phyloP scores from a whole-genome alignment of 805 yeast genomes.

The Barnettozyma wickerhamii region DNA sequence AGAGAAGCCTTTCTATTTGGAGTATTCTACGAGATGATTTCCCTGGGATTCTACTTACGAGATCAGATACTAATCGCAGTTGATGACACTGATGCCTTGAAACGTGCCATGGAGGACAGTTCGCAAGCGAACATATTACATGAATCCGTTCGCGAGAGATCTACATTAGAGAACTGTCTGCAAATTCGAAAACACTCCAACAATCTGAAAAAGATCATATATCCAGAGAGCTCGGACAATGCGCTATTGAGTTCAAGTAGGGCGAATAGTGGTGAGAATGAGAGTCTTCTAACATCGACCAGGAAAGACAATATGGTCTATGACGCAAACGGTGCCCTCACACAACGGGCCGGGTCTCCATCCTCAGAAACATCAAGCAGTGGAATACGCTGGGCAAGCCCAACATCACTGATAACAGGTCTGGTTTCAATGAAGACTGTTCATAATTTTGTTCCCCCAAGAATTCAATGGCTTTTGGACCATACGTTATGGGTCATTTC shows the following conservation, averaged over 20 bases:
- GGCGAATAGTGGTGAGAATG: neutral
- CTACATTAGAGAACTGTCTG: conserved; percentile 35
- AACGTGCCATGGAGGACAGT: conserved; percentile 2
- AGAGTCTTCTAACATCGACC: neutral
- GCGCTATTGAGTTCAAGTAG: neutral
- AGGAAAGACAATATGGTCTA: neutral
- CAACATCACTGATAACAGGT: conserved; percentile 6
- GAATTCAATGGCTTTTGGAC: conserved; percentile 10
- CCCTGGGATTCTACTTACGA: conserved; percentile 30
- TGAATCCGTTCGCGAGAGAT: conserved; percentile 25
- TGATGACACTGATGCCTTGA: conserved; percentile 8
- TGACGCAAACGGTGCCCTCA: neutral
- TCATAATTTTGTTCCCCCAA: conserved; percentile 15
- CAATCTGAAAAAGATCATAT: conserved; percentile 16
- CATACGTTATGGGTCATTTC: conserved; percentile 8
- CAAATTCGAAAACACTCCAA: conserved; percentile 29
- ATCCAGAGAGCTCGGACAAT: conserved; percentile 11
- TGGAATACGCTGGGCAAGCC: neutral
- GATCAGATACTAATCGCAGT: conserved; percentile 26
- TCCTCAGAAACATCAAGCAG: neutral
- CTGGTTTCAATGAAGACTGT: conserved; percentile 10
- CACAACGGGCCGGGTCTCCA: neutral
- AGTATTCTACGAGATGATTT: conserved; percentile 12
- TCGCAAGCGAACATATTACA: conserved; percentile 14
- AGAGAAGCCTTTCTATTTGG: conserved; percentile 37